Evolutionary conservation across 2,329 filamentous ascomycete species (phyloP), one percentile per base, ranked within the genome.

Genomic region (Rugonectria rugulosa): DNA sequence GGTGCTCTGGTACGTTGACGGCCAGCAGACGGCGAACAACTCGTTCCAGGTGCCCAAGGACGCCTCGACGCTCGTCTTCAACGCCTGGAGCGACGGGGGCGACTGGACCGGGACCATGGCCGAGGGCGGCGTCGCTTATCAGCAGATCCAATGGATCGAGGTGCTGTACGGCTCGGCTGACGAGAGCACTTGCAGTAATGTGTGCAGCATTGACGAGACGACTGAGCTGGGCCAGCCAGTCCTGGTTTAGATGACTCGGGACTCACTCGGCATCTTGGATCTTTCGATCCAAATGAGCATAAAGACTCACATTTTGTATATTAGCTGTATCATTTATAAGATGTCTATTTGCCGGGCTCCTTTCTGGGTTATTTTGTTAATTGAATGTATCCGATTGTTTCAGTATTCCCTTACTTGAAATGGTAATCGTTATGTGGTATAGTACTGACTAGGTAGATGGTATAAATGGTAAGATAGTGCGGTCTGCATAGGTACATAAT

Each of bases 101-200:
- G 70, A 72, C 23, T 87, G 84, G 83, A 79, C 80, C 5, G 83
- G 82, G 6, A 76, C 79, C 29, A 85, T 87, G 83, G 74, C 67
- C 0, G 70, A 74, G 8, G 75, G 75, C 1, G 74, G 73, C 14
- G 73, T 73, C 34, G 83, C 83, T 0, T 81, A 79, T 57, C 73
- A 86, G 60, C 80, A 86, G 62, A 76, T 87, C 11, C 80, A 85
- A 72, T 87, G 83, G 83, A 78, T 87, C 43, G 83, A 87, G 67
- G 72, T 87, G 62, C 73, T 83, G 12, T 84, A 80, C 49, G 79
- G 80, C 37, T 64, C 67, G 4, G 75, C 73, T 1, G 60, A 66
- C 8, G 51, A 49, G 12, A 47, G 10, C 4, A 32, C 56, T 40
- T 68, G 66, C 41, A 53, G 41, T 3, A 48, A 26, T 12, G 64